phyloP scores from a whole-genome alignment of 148 eudicot species.

The Bassia scoparia region DNA sequence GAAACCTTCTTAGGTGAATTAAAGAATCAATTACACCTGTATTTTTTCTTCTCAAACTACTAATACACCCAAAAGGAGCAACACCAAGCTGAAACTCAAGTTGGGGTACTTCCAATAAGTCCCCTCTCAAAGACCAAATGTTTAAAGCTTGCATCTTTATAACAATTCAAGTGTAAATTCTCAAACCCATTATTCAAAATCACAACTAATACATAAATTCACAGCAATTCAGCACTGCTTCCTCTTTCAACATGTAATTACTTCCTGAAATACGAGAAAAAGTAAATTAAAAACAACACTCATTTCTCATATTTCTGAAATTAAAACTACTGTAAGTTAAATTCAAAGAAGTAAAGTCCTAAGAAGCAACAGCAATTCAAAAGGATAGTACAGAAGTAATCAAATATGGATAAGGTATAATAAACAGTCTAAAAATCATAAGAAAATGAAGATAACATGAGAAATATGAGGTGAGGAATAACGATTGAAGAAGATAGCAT shows the following conservation, averaged over 20 bases:
- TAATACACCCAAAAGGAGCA: constrained; percentile 29
- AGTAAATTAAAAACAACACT: neutral
- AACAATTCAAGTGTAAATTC: neutral
- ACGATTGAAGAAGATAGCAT: too few relatives aligned
- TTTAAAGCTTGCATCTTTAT: constrained; percentile 61
- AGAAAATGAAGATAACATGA: too few relatives aligned
- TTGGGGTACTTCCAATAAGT: constrained; percentile 37
- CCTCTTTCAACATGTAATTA: neutral
- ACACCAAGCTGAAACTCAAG: constrained; percentile 39
- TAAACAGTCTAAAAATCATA: too few relatives aligned
- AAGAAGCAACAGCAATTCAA: too few relatives aligned
- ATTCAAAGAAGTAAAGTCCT: too few relatives aligned
- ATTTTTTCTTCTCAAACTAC: constrained; percentile 33
- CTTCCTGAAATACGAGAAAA: constrained; percentile 1
- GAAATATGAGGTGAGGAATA: too few relatives aligned
- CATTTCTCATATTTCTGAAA: neutral
- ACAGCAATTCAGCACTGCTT: neutral
- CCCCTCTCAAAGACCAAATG: constrained; percentile 50
- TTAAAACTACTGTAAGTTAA: too few relatives aligned
- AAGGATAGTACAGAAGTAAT: too few relatives aligned
- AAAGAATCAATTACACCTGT: constrained; percentile 19
- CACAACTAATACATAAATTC: neutral
- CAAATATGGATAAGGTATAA: too few relatives aligned
- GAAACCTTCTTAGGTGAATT: constrained; percentile 16
- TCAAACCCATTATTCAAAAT: neutral